phyloP scores from a whole-genome alignment of 2,329 filamentous ascomycete genomes.

The Delphinella strobiligena region DNA sequence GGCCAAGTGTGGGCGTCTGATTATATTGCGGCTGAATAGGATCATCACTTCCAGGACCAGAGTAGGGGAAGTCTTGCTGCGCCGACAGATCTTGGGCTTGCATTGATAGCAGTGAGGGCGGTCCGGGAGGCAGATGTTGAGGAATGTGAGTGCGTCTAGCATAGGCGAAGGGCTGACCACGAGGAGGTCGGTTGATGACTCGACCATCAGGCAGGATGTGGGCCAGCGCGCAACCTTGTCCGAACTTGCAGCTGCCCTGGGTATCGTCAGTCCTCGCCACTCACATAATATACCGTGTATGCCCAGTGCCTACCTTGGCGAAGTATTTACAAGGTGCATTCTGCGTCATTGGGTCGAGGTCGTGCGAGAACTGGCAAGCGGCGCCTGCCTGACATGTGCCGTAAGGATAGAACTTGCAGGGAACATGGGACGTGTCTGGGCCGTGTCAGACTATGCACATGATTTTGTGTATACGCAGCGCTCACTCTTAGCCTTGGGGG shows the following conservation, averaged over 20 bases:
- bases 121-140: constrained; percentile 6
- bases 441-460: constrained; percentile 12
- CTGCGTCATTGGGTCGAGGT: constrained; percentile 71
- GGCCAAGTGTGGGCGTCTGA: constrained; percentile 2
- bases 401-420: constrained; percentile 98
- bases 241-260: constrained; percentile 97
- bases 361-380: constrained; percentile 93
- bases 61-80: constrained; percentile 6
- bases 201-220: constrained; percentile 90
- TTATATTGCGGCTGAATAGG: constrained; percentile 5
- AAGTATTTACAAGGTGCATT: constrained; percentile 96
- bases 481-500: constrained; percentile 38
- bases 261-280: constrained; percentile 15
- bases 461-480: constrained; percentile 1
- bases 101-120: constrained; percentile 19
- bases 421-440: constrained; percentile 86
- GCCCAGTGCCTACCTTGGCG: constrained; percentile 57
- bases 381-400: constrained; percentile 92
- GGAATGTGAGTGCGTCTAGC: constrained; percentile 6
- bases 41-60: neutral
- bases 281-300: neutral
- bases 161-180: constrained; percentile 9
- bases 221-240: constrained; percentile 91
- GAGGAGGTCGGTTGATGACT: constrained; percentile 63
- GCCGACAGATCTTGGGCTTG: constrained; percentile 10